Conservation (phyloP, 208 protist species). For the Endotrypanum monterogeii region DNA sequence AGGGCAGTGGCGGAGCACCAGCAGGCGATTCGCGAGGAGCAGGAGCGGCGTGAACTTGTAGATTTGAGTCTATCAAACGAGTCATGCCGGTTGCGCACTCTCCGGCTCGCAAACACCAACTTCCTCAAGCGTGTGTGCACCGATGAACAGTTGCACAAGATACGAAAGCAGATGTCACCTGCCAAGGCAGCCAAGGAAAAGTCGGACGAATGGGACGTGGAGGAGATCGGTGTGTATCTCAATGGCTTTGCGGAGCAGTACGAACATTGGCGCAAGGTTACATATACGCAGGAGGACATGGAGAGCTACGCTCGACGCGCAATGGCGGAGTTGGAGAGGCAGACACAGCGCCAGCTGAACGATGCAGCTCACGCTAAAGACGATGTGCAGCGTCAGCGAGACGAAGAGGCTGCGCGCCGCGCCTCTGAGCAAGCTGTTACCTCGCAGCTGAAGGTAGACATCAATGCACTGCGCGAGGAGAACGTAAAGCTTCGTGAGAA, state of each 20-base stretch:
- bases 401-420: constrained; percentile 71
- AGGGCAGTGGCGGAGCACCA: constrained; percentile 59
- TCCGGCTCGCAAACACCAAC: constrained; percentile 68
- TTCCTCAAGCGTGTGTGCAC: constrained; percentile 90
- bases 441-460: constrained; percentile 84
- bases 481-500: constrained; percentile 89
- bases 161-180: constrained; percentile 61
- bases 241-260: constrained; percentile 76
- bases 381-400: constrained; percentile 66
- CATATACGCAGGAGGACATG: constrained; percentile 88
- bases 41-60: constrained; percentile 57
- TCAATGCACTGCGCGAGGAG: constrained; percentile 76
- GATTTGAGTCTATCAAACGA: constrained; percentile 79
- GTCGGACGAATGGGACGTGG: constrained; percentile 83
- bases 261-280: constrained; percentile 71
- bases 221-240: constrained; percentile 84
- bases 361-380: constrained; percentile 67
- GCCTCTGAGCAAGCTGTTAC: constrained; percentile 62
- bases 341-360: constrained; percentile 73
- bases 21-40: constrained; percentile 58
- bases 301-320: constrained; percentile 80
- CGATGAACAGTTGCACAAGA: constrained; percentile 68
- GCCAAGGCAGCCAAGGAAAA: constrained; percentile 67
- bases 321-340: constrained; percentile 60
- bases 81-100: constrained; percentile 58